phyloP scores from a whole-genome alignment of 495 filamentous ascomycete species.

The Aspergillus olivimuriae region DNA sequence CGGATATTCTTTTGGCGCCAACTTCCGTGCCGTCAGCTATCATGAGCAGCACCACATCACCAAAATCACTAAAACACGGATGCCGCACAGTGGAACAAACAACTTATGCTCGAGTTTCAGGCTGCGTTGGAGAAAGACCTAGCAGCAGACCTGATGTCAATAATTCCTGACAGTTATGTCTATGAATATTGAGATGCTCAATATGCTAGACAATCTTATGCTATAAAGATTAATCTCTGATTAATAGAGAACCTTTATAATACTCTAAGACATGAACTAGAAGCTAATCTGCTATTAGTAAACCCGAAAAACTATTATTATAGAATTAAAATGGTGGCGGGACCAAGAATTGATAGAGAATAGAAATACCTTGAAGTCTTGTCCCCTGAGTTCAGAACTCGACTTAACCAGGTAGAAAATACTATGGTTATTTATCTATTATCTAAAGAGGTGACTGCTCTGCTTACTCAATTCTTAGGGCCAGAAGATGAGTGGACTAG shows the following conservation, averaged over 20 bases:
- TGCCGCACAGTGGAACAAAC: too few relatives aligned
- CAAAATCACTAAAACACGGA: too few relatives aligned
- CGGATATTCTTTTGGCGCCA: too few relatives aligned
- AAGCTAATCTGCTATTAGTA: conserved; percentile 13
- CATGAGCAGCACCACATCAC: too few relatives aligned
- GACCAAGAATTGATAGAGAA: conserved; percentile 3
- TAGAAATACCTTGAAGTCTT: not conserved
- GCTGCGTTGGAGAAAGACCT: conserved; percentile 15
- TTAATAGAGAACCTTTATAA: not conserved
- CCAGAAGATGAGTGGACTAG: too few relatives aligned
- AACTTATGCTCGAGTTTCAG: too few relatives aligned
- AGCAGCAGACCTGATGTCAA: conserved; percentile 13
- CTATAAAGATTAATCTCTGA: conserved; percentile 10
- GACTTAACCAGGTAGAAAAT: conserved; percentile 5
- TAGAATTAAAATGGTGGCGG: conserved; percentile 12
- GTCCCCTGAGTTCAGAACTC: conserved; percentile 8
- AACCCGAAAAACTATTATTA: conserved; percentile 12
- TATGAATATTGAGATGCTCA: conserved; percentile 9
- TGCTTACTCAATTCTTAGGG: too few relatives aligned
- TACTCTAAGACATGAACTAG: conserved; percentile 2
- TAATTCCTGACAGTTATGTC: conserved; percentile 10
- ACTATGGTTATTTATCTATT: conserved; percentile 12
- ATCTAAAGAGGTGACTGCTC: conserved; percentile 7
- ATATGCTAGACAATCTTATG: conserved; percentile 5
- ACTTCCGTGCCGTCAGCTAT: too few relatives aligned